Evolutionary conservation across 1,284 basidiomycete species (phyloP).

Genomic region (Cronartium quercuum): DNA sequence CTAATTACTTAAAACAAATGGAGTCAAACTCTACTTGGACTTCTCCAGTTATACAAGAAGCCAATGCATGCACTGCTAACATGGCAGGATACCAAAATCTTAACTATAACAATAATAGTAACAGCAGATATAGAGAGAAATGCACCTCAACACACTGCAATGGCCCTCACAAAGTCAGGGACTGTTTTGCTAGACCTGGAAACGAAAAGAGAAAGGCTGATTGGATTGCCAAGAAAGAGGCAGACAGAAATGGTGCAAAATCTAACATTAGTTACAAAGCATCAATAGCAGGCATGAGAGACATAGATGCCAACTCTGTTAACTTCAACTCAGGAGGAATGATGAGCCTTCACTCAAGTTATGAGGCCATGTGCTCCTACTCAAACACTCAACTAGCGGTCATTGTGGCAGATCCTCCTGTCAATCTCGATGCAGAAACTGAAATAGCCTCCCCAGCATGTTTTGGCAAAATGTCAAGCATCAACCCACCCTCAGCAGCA

Average conservation of each 20-base stretch:
- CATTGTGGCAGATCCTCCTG: background rate
- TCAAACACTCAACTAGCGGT: background rate
- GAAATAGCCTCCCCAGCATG: background rate
- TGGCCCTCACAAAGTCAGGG: too few species aligned
- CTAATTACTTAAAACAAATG: background rate
- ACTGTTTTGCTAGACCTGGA: background rate
- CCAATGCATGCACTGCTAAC: background rate
- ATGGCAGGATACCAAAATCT: too few species aligned
- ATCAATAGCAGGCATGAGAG: too few species aligned
- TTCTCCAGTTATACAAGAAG: background rate
- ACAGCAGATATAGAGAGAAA: too few species aligned
- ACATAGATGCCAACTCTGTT: too few species aligned
- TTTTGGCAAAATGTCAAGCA: background rate
- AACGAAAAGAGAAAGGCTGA: background rate
- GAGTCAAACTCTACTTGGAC: background rate
- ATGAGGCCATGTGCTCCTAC: background rate
- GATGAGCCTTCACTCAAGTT: background rate
- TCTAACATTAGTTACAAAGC: background rate
- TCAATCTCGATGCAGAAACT: background rate
- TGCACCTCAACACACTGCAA: too few species aligned
- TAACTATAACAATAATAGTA: too few species aligned
- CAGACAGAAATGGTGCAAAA: background rate
- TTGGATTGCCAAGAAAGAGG: background rate
- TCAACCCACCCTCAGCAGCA: background rate
- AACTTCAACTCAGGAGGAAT: too few species aligned